Evolutionary conservation across 2,329 filamentous ascomycete species (phyloP).

Genomic region (Capronia americana): DNA sequence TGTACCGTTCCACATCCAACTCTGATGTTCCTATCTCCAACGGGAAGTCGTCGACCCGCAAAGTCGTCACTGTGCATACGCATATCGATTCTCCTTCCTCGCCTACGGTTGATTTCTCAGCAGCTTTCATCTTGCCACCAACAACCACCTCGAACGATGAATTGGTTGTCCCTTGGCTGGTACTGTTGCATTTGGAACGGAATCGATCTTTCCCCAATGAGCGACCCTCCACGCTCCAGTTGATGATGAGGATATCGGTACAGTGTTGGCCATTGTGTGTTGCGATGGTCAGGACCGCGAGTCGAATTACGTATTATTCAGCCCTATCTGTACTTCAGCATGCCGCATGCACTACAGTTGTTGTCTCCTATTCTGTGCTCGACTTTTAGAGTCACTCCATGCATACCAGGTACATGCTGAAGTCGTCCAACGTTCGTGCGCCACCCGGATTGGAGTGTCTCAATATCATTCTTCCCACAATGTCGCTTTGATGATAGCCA

Average conservation of each 20-base stretch:
- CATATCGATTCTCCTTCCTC: constrained; percentile 11
- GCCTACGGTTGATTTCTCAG: constrained; percentile 23
- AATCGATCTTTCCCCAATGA: neutral
- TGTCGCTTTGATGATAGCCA: constrained; percentile 21
- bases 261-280: neutral
- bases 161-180: neutral
- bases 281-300: neutral
- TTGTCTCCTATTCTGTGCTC: constrained; percentile 24
- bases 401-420: constrained; percentile 22
- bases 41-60: constrained; percentile 3
- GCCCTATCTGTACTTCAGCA: constrained; percentile 25
- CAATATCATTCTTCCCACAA: constrained; percentile 14
- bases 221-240: neutral
- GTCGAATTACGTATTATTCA: constrained; percentile 7
- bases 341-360: constrained; percentile 24
- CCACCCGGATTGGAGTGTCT: neutral
- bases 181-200: neutral
- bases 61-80: constrained; percentile 20
- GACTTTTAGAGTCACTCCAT: constrained; percentile 20
- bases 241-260: neutral
- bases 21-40: constrained; percentile 7
- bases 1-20: neutral
- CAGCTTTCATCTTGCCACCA: constrained; percentile 13
- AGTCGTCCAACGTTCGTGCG: constrained; percentile 11
- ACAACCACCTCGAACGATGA: neutral